Evolutionary conservation across 2,329 filamentous ascomycete species (phyloP).

Genomic region (Penicillium occitanis): DNA sequence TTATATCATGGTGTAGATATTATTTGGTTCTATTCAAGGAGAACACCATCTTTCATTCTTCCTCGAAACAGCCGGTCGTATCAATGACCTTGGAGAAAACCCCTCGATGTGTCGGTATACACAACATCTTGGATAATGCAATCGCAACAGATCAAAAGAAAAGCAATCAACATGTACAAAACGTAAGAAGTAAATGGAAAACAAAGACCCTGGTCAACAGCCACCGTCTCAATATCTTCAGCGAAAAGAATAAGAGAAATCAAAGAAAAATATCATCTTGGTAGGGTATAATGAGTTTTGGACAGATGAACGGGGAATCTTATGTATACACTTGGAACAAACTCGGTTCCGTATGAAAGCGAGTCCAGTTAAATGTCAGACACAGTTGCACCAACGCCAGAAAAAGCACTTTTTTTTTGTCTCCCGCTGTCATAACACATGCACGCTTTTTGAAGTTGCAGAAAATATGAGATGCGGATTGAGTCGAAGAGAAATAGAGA

Average conservation of each 20-base stretch:
- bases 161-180: background rate
- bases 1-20: too few relatives aligned
- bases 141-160: background rate
- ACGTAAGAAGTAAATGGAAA: background rate
- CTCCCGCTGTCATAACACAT: constrained; percentile 22
- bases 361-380: constrained; percentile 5
- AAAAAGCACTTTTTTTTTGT: constrained; percentile 19
- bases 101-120: background rate
- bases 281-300: constrained; percentile 20
- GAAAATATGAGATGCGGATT: constrained; percentile 14
- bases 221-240: constrained; percentile 2
- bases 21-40: background rate
- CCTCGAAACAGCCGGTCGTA: background rate
- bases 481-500: constrained; percentile 1
- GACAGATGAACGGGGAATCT: constrained; percentile 9
- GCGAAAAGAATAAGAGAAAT: constrained; percentile 1
- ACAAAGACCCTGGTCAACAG: constrained; percentile 5
- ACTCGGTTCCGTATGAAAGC: constrained; percentile 10
- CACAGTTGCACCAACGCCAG: constrained; percentile 20
- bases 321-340: constrained; percentile 20
- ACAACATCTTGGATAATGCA: background rate
- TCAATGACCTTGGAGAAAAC: background rate
- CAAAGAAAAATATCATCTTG: constrained; percentile 13
- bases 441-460: constrained; percentile 20
- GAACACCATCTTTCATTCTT: background rate